A percentile compares a stretch with the other conserved stretches of the same genome.
Evolutionary conservation across 179 eudicot species (phyloP).

Genomic region (Monotropa hypopitys): DNA sequence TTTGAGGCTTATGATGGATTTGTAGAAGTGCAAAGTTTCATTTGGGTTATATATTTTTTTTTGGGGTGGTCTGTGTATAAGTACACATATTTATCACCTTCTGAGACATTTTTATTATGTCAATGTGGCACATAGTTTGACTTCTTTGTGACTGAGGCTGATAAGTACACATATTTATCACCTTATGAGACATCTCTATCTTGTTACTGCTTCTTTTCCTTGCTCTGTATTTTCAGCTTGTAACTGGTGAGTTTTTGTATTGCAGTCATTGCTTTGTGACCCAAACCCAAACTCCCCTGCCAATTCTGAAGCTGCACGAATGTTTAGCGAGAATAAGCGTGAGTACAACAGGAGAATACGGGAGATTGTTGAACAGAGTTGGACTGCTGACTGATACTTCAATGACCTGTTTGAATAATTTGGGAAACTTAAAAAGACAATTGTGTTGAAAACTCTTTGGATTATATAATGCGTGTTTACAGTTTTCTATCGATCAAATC

Average conservation of each 20-base stretch:
- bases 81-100: background rate
- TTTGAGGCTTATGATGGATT: background rate
- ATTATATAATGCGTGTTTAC: constrained; percentile 4
- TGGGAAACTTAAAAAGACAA: background rate
- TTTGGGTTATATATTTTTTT: background rate
- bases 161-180: background rate
- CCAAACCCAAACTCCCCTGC: constrained; percentile 75
- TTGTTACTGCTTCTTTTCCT: background rate
- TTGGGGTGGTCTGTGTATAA: background rate
- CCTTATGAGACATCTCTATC: too few species aligned
- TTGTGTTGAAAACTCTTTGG: constrained; percentile 20
- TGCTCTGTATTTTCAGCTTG: background rate
- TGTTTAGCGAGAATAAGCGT: constrained; percentile 66
- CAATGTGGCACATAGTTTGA: background rate
- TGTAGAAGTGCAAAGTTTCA: background rate
- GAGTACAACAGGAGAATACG: constrained; percentile 65
- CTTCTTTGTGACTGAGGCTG: background rate
- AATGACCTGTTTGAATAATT: constrained; percentile 11
- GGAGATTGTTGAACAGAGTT: constrained; percentile 70
- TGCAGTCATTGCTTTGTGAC: constrained; percentile 61
- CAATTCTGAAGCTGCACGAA: constrained; percentile 61
- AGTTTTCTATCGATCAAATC: constrained; percentile 6
- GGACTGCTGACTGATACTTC: constrained; percentile 56
- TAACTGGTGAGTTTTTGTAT: background rate
- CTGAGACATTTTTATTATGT: background rate